A percentile compares a stretch with the other conserved stretches of the same genome.
Evolutionary conservation across 1,284 basidiomycete species (phyloP).

Genomic region (Cryptococcus jaspeensis): DNA sequence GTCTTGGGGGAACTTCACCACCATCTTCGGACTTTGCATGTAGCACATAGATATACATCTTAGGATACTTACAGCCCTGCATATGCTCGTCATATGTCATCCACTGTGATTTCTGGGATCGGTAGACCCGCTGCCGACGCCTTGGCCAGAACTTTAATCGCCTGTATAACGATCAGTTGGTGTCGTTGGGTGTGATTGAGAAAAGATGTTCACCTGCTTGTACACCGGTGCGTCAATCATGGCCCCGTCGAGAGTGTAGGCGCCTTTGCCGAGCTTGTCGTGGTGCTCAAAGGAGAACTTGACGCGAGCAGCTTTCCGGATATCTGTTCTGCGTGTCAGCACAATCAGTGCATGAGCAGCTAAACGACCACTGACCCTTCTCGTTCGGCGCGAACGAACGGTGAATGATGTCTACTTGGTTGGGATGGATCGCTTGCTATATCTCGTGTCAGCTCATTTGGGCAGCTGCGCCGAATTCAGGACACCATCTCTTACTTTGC

Average conservation of each 20-base stretch:
- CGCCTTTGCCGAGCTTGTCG: conserved; percentile 56
- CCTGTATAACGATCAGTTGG: conserved; percentile 44
- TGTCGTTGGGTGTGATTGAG: neutral
- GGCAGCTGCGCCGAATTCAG: neutral
- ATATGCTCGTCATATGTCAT: conserved; percentile 11
- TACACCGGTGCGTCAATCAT: conserved; percentile 95
- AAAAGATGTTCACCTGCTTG: conserved; percentile 67
- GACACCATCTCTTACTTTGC: conserved; percentile 62
- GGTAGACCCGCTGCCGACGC: conserved; percentile 64
- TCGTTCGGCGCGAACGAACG: conserved; percentile 72
- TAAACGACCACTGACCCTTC: conserved; percentile 56
- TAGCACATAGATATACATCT: neutral
- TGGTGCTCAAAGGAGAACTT: conserved; percentile 41
- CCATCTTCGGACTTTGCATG: neutral
- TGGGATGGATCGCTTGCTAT: conserved; percentile 92
- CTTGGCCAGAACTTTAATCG: conserved; percentile 62
- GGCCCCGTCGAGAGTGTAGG: conserved; percentile 64
- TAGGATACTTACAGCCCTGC: neutral
- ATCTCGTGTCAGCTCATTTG: conserved; percentile 3
- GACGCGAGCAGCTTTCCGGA: conserved; percentile 73
- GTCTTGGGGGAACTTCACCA: neutral
- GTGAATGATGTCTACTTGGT: conserved; percentile 77
- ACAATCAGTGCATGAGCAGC: neutral
- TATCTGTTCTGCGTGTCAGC: conserved; percentile 57
- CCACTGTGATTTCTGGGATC: conserved; percentile 54